A percentile compares a stretch with the other conserved stretches of the same genome.
These are phyloP conservation scores for Phytophthora quininea DNA, from an alignment of 352 stramenopile species.

Conservation along the genomic window DNA sequence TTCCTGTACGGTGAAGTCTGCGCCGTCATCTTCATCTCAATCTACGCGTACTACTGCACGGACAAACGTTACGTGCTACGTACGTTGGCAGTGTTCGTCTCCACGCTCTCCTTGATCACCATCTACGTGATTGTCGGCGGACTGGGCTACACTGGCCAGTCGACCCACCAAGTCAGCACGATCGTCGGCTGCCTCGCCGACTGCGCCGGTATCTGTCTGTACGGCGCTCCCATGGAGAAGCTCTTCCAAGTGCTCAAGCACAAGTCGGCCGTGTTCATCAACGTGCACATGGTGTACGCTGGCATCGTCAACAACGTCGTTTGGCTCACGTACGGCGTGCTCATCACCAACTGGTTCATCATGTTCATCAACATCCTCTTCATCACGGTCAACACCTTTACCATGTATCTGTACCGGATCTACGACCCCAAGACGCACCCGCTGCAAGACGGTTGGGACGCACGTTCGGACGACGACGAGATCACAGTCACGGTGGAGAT, in stretches of 20 bases:
- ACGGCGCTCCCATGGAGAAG: slow-evolving; percentile 45
- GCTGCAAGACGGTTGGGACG: slow-evolving; percentile 21
- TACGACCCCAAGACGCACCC: slow-evolving; percentile 37
- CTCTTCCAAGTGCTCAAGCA: slow-evolving; percentile 46
- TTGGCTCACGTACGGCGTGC: slow-evolving; percentile 42
- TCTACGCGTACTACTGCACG: slow-evolving; percentile 62
- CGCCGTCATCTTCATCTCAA: slow-evolving; percentile 42
- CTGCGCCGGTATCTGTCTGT: slow-evolving; percentile 45
- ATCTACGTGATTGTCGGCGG: slow-evolving; percentile 47
- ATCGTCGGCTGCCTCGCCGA: slow-evolving; percentile 35
- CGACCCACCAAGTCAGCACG: slow-evolving; percentile 23
- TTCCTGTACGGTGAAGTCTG: slow-evolving; percentile 46
- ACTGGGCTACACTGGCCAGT: slow-evolving; percentile 40
- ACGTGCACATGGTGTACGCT: slow-evolving; percentile 56
- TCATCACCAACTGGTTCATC: slow-evolving; percentile 46
- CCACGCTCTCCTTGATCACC: slow-evolving; percentile 33
- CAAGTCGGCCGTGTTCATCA: slow-evolving; percentile 54
- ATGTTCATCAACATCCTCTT: slow-evolving; percentile 41
- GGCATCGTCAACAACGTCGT: slow-evolving; percentile 51
- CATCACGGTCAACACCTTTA: slow-evolving; percentile 39
- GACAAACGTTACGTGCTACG: slow-evolving; percentile 39
- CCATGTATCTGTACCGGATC: slow-evolving; percentile 34
- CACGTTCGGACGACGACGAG: background rate
- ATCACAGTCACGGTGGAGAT: slow-evolving; percentile 26
- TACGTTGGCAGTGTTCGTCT: slow-evolving; percentile 25